phyloP scores from a whole-genome alignment of 371 early-diverging fungal species.

The Batkoa obscura region DNA sequence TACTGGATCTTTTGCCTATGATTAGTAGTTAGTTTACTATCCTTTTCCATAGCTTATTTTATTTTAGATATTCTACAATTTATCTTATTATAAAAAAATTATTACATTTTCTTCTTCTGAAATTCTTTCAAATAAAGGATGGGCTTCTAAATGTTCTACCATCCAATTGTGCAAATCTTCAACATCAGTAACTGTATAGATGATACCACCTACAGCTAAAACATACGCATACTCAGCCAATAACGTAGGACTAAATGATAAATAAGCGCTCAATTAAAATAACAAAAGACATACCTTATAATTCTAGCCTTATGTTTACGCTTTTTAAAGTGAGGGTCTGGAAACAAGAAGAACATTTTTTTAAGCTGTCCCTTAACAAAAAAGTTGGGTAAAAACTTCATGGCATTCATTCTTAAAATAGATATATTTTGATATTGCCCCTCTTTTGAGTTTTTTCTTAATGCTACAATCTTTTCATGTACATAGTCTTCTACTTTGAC shows the following conservation, averaged over 20 bases:
- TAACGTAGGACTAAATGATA: slow-evolving; percentile 32
- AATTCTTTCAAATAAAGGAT: slow-evolving; percentile 81
- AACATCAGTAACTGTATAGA: slow-evolving; percentile 95
- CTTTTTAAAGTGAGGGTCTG: slow-evolving; percentile 99
- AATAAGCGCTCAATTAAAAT: not conserved
- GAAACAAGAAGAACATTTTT: slow-evolving; percentile 96
- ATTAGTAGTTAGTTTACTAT: not conserved
- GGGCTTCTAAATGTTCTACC: slow-evolving; percentile 80
- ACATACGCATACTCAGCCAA: slow-evolving; percentile 92
- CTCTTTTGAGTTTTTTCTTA: slow-evolving; percentile 60
- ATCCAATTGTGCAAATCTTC: slow-evolving; percentile 89
- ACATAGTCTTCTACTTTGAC: slow-evolving; percentile 94
- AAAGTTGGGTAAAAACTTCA: slow-evolving; percentile 98
- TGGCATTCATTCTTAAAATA: slow-evolving; percentile 95
- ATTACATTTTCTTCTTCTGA: slow-evolving; percentile 61
- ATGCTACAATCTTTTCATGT: slow-evolving; percentile 64
- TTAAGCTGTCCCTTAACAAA: slow-evolving; percentile 85
- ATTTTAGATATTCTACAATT: no score
- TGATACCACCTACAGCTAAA: slow-evolving; percentile 67
- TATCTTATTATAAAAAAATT: no score
- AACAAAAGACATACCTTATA: slow-evolving; percentile 40
- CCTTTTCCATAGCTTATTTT: no score
- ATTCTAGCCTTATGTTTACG: slow-evolving; percentile 98
- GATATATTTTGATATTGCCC: slow-evolving; percentile 84
- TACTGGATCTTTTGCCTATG: slow-evolving; percentile 62